These are phyloP conservation scores for Nitzschia inconspicua DNA, from an alignment of 108 stramenopile genomes.

Conservation along the genomic window DNA sequence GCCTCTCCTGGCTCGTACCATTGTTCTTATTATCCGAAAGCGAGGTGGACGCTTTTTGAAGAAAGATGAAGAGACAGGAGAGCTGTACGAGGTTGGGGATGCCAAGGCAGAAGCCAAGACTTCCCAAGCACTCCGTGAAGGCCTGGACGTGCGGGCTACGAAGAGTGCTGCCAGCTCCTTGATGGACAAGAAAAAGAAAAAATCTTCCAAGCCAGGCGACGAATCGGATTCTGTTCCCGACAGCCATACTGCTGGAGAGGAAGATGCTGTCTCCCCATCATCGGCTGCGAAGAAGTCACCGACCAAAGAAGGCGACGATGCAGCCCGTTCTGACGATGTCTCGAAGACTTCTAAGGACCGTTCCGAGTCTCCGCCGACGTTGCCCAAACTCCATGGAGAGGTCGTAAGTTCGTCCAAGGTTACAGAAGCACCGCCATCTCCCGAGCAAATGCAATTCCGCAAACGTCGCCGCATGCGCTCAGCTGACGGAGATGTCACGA, in stretches of 20 bases:
- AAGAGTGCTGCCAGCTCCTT: slow-evolving; percentile 47
- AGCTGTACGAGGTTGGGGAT: slow-evolving; percentile 81
- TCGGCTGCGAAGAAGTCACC: slow-evolving; percentile 6
- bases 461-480: slow-evolving; percentile 54
- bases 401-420: neutral
- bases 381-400: slow-evolving; percentile 24
- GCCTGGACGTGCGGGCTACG: slow-evolving; percentile 83
- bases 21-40: slow-evolving; percentile 79
- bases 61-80: slow-evolving; percentile 73
- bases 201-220: neutral
- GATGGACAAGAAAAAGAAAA: slow-evolving; percentile 55
- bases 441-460: slow-evolving; percentile 32
- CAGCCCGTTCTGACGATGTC: neutral
- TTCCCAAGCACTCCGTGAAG: slow-evolving; percentile 81
- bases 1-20: slow-evolving; percentile 76
- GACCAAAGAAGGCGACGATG: neutral
- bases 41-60: slow-evolving; percentile 79
- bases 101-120: slow-evolving; percentile 89
- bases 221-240: neutral
- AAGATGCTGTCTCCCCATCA: slow-evolving; percentile 1
- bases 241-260: slow-evolving; percentile 2
- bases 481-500: slow-evolving; percentile 19
- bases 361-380: slow-evolving; percentile 29
- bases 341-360: neutral
- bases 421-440: slow-evolving; percentile 24